Evolutionary conservation across 2,329 filamentous ascomycete genomes (phyloP), one percentile per base, ranked within the genome.

Genomic region (Ophiosphaerella narmari): DNA sequence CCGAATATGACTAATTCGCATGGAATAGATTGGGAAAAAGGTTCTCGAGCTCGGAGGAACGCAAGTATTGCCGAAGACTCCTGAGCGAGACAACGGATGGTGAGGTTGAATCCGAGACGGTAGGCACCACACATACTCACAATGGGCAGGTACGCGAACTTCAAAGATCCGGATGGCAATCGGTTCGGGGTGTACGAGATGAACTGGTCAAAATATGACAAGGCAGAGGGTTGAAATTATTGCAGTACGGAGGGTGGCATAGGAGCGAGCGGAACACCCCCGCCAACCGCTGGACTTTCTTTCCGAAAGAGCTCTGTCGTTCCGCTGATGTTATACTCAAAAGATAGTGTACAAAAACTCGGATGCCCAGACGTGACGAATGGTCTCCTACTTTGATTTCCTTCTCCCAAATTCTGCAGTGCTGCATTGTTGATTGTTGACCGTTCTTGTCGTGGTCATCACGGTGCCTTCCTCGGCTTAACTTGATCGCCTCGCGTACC

Each of bases 141-240:
- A 29, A 9, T 29, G 7, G 26, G 11, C 26, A 29, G 60, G 59
- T 62, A 50, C 42, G 52, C 52, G 5, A 63, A 63, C 47, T 62
- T 57, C 40, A 51, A 50, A 33, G 59, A 63, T 50, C 54, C 54
- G 12, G 56, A 62, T 35, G 60, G 60, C 3, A 63, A 62, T 14
- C 43, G 59, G 8, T 63, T 63, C 21, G 58, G 52, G 5, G 46
- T 52, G 2, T 63, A 52, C 42, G 53, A 60, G 41, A 23, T 48
- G 31, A 57, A 59, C 34, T 48, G 48, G 51, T 43, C 7, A 34
- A 26, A 13, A 13, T 34, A 8, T 8, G 36, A 7, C 12, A 32
- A 26, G 31, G 21, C 31, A 40, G 21, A 39, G 29, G 36, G 23
- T 34, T 16, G 5, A 8, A n/a, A 34, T 7, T 40, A 18, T 16